Evolutionary conservation across 352 stramenopile species (phyloP).

Genomic region (Phytophthora constricta): DNA sequence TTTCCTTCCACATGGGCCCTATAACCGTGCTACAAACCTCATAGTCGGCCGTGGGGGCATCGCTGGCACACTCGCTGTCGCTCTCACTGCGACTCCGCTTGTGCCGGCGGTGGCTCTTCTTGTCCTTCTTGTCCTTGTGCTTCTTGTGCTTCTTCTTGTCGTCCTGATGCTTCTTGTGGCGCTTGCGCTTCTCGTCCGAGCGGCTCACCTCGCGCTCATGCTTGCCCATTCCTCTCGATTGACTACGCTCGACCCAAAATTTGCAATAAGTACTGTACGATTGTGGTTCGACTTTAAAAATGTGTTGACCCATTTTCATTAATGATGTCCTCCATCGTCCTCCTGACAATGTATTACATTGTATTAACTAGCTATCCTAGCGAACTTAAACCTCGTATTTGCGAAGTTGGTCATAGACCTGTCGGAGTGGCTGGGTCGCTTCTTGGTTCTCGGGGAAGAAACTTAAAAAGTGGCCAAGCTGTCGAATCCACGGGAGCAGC

Average conservation of each 20-base stretch:
- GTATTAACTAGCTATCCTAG: constrained; percentile 28
- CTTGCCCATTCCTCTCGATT: constrained; percentile 31
- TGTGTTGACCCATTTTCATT: neutral
- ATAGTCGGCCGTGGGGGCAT: constrained; percentile 31
- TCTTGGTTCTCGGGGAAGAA: constrained; percentile 90
- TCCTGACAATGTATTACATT: no score
- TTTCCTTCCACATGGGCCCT: no score
- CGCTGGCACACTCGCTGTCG: constrained; percentile 15
- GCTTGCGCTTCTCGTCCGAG: constrained; percentile 41
- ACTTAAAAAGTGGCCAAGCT: constrained; percentile 87
- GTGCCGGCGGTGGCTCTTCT: constrained; percentile 25
- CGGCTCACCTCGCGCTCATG: constrained; percentile 34
- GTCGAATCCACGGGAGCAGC: constrained; percentile 86
- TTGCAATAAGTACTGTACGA: no score
- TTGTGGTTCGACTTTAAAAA: no score
- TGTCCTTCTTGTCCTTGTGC: constrained; percentile 33
- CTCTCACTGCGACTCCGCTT: constrained; percentile 25
- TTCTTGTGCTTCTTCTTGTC: constrained; percentile 48
- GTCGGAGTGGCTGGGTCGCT: constrained; percentile 73
- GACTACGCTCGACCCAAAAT: no score
- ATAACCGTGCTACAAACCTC: constrained; percentile 9
- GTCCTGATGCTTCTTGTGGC: constrained; percentile 38
- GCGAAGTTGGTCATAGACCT: constrained; percentile 82
- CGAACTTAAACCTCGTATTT: constrained; percentile 60
- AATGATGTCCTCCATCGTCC: neutral